phyloP scores from a whole-genome alignment of 208 protist genomes.

The Acanthamoeba sp. region DNA sequence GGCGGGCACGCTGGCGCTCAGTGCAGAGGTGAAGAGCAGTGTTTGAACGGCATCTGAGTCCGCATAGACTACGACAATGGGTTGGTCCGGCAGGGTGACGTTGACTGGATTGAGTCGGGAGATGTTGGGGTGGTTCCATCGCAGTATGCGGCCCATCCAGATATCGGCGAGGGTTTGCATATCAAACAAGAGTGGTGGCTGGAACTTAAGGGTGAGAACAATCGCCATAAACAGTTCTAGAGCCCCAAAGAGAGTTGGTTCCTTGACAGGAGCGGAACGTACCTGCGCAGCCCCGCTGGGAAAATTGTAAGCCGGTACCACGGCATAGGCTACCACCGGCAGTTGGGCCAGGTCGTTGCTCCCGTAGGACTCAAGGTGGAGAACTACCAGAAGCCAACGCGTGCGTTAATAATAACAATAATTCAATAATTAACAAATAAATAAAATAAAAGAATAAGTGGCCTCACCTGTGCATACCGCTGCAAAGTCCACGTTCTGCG shows the following conservation, averaged over 20 bases:
- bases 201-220: background rate
- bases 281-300: background rate
- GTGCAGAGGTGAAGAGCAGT: background rate
- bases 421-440: background rate
- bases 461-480: background rate
- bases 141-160: background rate
- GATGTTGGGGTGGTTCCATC: slow-evolving; percentile 46
- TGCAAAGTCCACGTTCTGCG: background rate
- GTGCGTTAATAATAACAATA: no score
- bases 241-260: no score
- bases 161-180: slow-evolving; percentile 52
- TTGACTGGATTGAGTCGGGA: background rate
- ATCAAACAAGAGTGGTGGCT: slow-evolving; percentile 20
- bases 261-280: no score
- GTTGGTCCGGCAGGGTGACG: slow-evolving; percentile 14
- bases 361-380: background rate
- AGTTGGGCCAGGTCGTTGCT: background rate
- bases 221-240: no score
- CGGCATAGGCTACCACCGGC: background rate
- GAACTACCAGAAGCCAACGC: background rate
- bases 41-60: background rate
- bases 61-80: background rate
- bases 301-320: background rate
- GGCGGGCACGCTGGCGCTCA: background rate
- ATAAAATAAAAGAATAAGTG: background rate